A percentile compares a stretch with the other conserved stretches of the same genome.
Conservation (phyloP, 352 stramenopile species). For the Phytophthora sojae region DNA sequence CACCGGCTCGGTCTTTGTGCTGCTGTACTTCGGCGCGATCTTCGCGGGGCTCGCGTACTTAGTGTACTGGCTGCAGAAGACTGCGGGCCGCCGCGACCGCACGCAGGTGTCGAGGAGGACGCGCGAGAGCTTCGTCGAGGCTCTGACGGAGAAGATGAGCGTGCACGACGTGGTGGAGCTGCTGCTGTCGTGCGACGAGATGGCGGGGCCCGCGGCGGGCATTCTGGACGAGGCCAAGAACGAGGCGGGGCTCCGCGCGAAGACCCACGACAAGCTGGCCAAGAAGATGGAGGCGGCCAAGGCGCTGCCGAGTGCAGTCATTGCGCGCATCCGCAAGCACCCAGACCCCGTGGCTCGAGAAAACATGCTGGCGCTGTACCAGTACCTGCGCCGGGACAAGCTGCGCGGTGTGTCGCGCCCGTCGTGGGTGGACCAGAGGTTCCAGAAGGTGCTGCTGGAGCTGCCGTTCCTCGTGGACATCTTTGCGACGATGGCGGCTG, state of each 20-base stretch:
- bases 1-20: conserved; percentile 66
- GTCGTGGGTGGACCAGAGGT: conserved; percentile 68
- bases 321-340: conserved; percentile 84
- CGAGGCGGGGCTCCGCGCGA: conserved; percentile 59
- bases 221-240: conserved; percentile 49
- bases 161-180: conserved; percentile 84
- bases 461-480: conserved; percentile 84
- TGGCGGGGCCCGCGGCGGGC: conserved; percentile 54
- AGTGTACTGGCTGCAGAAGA: conserved; percentile 68
- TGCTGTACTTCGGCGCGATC: conserved; percentile 74
- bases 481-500: conserved; percentile 64
- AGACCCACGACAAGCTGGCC: conserved; percentile 79
- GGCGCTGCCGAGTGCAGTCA: conserved; percentile 61
- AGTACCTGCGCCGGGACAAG: conserved; percentile 78
- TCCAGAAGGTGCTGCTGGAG: conserved; percentile 77
- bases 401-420: conserved; percentile 71
- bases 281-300: conserved; percentile 86
- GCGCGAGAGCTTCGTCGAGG: conserved; percentile 49
- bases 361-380: conserved; percentile 87
- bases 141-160: conserved; percentile 77
- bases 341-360: conserved; percentile 71
- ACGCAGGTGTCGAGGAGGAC: conserved; percentile 69
- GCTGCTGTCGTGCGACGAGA: conserved; percentile 79
- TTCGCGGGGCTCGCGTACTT: conserved; percentile 69
- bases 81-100: conserved; percentile 61